Base-by-base conservation (phyloP, 1,139 yeast genomes). In the Suhomyces kunorum region DNA sequence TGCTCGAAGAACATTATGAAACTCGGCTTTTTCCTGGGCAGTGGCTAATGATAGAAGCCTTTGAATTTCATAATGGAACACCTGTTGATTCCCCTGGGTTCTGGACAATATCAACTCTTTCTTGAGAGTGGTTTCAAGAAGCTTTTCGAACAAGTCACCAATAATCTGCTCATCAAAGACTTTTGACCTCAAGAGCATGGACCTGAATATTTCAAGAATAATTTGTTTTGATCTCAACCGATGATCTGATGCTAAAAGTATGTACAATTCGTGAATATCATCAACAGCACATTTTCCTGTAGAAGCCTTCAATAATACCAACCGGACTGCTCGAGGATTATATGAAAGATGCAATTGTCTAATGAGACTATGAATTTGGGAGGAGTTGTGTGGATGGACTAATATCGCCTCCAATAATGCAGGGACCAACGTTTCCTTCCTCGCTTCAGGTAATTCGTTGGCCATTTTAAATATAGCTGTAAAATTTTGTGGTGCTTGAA, bases 1-100 rank as follows among this genome's bases (percentile, higher is more conserved):
- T 4, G 65, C 55, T 28, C 69, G 46, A 6, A 68, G 39, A 2
- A 57, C 42, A 38, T 58, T 57, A 45, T 60, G 67, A 36, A 64
- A 60, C 20, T 47, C 48, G 3, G 54, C 55, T 26, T 46, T 56
- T 31, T 62, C 58, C 0, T 29, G 30, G 16, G 38, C 16, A 3
- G 49, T 47, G 13, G 56, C 47, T 18, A 44, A 33, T 13, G 33
- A 14, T 25, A 49, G 45, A 15, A 54, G 38, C 22, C 39, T 35
- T 23, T 54, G 56, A 30, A 62, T 55, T 29, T 54, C 59, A 34
- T 55, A 51, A 19, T 32, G 40, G n/a, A 33, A 25, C 24, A 36
- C 23, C 27, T 37, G 20, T 17, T 23, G 12, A 38, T 39, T 16
- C n/a, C 16, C 34, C 16, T 8, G 18, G 1, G 26, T 9, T 27